Conservation (phyloP, 345 rosid species). For the Hibiscus mutabilis region DNA sequence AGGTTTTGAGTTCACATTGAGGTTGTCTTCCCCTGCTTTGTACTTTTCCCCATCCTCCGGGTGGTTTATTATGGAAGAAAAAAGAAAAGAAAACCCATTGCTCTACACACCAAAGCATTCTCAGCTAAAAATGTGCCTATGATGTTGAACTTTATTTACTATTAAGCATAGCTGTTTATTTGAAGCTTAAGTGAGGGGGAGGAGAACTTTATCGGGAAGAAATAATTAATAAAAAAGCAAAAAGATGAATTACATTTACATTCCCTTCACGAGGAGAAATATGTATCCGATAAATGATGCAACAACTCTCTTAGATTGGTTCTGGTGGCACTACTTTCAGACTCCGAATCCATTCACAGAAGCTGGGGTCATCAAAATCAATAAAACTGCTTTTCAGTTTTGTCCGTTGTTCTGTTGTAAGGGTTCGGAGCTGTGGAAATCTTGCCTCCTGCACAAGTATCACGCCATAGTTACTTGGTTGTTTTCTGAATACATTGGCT, state of each 20-base stretch:
- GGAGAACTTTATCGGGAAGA: neutral
- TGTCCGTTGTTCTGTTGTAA: conserved; percentile 56
- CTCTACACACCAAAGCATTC: too few species aligned
- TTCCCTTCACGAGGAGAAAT: neutral
- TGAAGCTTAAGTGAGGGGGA: neutral
- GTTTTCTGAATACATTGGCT: neutral
- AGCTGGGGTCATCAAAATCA: conserved; percentile 86
- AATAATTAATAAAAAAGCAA: neutral
- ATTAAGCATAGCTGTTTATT: neutral
- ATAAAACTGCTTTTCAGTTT: conserved; percentile 80
- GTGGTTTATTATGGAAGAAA: too few species aligned
- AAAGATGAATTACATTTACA: conserved; percentile 13
- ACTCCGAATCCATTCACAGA: conserved; percentile 88
- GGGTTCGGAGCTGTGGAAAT: conserved; percentile 69
- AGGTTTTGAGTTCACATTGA: too few species aligned
- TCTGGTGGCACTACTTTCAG: conserved; percentile 76
- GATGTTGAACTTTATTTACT: too few species aligned
- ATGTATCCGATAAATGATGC: neutral
- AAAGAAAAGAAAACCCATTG: too few species aligned
- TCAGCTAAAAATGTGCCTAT: too few species aligned
- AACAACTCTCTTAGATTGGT: conserved; percentile 34
- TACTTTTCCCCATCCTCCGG: too few species aligned
- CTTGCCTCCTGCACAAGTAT: conserved; percentile 70
- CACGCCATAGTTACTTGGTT: neutral
- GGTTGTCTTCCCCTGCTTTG: too few species aligned